Base-by-base conservation (phyloP, 1,284 basidiomycete genomes). In the Irpex sp. region DNA sequence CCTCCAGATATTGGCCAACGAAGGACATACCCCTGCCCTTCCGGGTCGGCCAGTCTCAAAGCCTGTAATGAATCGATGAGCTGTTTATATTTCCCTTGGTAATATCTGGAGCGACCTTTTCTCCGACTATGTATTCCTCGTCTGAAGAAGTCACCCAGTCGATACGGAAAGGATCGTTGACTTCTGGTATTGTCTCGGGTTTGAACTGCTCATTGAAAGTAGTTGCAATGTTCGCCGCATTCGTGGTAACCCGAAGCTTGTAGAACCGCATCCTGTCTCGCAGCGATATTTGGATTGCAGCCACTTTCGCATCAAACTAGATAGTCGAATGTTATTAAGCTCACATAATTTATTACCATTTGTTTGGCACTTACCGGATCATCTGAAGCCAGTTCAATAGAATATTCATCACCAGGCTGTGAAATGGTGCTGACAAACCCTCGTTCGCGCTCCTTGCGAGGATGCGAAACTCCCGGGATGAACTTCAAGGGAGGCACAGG, bases 261-360 rank as follows among this genome's bases (percentile, higher is more conserved):
- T 94, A 93, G 70, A 91, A 91, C n/a, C 89, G 83, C 91, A 97
- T 94, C 61, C 93, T 79, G 62, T 93, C 89, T 19, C 91, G 85
- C 44, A 96, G 80, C 15, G 93, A 94, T 26, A 85, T 79, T 8
- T 86, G 82, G 37, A 95, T 86, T 15, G 88, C 85, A 1, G 85
- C 81, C 17, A 94, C 82, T 71, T 92, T 94, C 31, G 82, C 79
- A 64, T 92, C 88, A 65, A 92, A 88, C 87, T 92, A 58, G 21
- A 60, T 61, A 56, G 37, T 54, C 51, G 60, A 49, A 38, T 44
- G 17, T 48, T 58, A 49, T 15, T 19, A 49, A 34, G 26, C 48
- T 17, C 38, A 62, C 34, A 19, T 15, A 51, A 62, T 21, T 60
- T 58, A 40, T 31, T 37, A 52, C 47, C 15, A 54, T 40, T 44